Conservation (phyloP, 1,284 basidiomycete species). For the Heliocybe sulcata region DNA sequence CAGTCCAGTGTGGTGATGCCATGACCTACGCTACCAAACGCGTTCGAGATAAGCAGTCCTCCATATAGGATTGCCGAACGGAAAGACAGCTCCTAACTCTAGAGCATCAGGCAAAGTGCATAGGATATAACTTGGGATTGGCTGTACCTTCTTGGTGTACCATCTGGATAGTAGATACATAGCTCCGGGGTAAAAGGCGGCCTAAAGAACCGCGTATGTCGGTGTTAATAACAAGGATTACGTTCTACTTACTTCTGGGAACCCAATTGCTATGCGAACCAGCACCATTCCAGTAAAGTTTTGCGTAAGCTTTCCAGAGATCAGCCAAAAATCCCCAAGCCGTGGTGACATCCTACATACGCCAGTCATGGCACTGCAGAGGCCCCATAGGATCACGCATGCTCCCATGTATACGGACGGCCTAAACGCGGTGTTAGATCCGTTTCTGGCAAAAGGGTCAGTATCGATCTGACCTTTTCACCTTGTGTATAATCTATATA, state of each 20-base stretch:
- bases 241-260: conserved; percentile 12
- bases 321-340: background rate
- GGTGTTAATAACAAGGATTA: background rate
- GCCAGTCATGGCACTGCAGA: conserved; percentile 15
- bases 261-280: conserved; percentile 16
- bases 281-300: conserved; percentile 16
- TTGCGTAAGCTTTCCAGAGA: conserved; percentile 10
- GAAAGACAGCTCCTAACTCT: conserved; percentile 19
- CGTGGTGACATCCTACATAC: conserved; percentile 1
- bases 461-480: conserved; percentile 4
- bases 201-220: background rate
- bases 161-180: conserved; percentile 14
- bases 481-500: conserved; percentile 9
- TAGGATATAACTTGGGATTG: background rate
- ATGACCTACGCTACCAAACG: conserved; percentile 25
- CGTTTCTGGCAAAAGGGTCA: background rate
- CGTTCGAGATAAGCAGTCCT: conserved; percentile 33
- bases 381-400: conserved; percentile 18
- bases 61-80: conserved; percentile 33
- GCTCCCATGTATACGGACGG: conserved; percentile 17
- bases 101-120: background rate
- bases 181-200: conserved; percentile 6
- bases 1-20: conserved; percentile 5
- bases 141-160: conserved; percentile 14
- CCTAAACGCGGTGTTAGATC: conserved; percentile 3